Percentiles rank a stretch among this genome's conserved stretches.
These are phyloP conservation scores for Cladosporium cucumerinum DNA, from an alignment of 2,329 filamentous ascomycete species.

Conservation along the genomic window DNA sequence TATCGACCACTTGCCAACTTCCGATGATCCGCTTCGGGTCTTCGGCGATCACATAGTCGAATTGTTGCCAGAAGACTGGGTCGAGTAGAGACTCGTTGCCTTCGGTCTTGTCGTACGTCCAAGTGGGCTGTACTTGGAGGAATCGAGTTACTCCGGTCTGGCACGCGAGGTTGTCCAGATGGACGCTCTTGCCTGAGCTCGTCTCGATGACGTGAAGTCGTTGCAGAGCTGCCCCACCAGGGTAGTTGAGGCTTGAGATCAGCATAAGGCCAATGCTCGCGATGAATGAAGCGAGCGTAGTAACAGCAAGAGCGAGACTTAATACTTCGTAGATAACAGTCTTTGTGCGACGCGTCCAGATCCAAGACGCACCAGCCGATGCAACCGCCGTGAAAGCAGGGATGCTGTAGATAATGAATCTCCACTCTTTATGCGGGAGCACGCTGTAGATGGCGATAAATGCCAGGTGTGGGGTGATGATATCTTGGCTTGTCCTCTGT, in stretches of 20 bases:
- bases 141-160: conserved; percentile 63
- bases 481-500: conserved; percentile 44
- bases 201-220: conserved; percentile 37
- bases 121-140: conserved; percentile 45
- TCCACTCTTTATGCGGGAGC: conserved; percentile 92
- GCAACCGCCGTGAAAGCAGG: conserved; percentile 77
- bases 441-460: conserved; percentile 80
- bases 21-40: conserved; percentile 47
- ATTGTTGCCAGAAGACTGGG: conserved; percentile 54
- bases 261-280: conserved; percentile 66
- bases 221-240: conserved; percentile 74
- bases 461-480: conserved; percentile 62
- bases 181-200: conserved; percentile 36
- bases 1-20: conserved; percentile 51
- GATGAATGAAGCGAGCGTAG: conserved; percentile 58
- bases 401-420: conserved; percentile 87
- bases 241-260: conserved; percentile 87
- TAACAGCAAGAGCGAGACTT: conserved; percentile 55
- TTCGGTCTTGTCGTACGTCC: conserved; percentile 60
- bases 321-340: conserved; percentile 54
- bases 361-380: conserved; percentile 67
- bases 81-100: conserved; percentile 46
- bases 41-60: conserved; percentile 59
- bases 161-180: conserved; percentile 60
- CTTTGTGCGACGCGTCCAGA: conserved; percentile 61